Percentiles rank a stretch among this genome's conserved stretches.
Evolutionary conservation across 2,329 filamentous ascomycete species (phyloP).

Genomic region (Diplodia scrobiculata): DNA sequence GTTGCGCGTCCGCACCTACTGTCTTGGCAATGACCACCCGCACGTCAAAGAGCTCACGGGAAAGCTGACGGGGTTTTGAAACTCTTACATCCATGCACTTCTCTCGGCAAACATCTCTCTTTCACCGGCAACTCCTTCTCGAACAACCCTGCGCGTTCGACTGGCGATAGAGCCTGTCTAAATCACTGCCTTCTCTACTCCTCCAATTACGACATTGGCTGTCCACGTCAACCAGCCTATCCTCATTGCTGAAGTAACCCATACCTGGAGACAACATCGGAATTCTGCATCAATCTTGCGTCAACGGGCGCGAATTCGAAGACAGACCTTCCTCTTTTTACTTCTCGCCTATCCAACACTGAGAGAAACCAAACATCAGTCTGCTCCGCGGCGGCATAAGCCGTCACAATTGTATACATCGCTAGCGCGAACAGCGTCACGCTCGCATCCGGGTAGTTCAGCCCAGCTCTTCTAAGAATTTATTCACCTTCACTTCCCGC

Average conservation of each 20-base stretch:
- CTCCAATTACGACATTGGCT: no score
- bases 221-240: no score
- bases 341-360: no score
- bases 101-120: background rate
- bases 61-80: background rate
- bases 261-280: background rate
- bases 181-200: conserved; percentile 31
- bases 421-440: conserved; percentile 27
- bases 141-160: background rate
- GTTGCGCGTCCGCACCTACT: background rate
- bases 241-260: background rate
- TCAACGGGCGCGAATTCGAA: background rate
- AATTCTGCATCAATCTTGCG: background rate
- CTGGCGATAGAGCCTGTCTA: background rate
- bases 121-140: background rate
- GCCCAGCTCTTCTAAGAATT: conserved; percentile 40
- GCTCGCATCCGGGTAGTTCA: conserved; percentile 37
- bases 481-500: conserved; percentile 37
- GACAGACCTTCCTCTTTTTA: background rate
- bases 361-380: background rate
- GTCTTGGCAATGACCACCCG: conserved; percentile 3
- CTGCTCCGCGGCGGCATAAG: conserved; percentile 36
- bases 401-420: conserved; percentile 17
- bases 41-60: background rate
- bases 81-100: background rate